phyloP scores from a whole-genome alignment of 2,329 filamentous ascomycete species.

The Diaporthe aspalathi region DNA sequence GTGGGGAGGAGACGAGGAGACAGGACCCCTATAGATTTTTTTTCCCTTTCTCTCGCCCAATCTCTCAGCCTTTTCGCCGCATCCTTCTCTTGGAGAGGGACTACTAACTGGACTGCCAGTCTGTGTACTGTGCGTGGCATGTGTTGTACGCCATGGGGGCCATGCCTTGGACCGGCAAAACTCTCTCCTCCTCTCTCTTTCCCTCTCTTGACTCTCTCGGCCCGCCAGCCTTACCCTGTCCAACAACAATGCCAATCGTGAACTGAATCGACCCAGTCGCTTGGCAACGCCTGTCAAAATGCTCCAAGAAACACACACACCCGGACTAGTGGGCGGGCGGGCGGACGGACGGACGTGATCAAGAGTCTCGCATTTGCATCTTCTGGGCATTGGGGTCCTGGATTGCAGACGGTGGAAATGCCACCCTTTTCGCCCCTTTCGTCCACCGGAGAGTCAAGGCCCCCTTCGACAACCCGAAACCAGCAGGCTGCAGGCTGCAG shows the following conservation, averaged over 20 bases:
- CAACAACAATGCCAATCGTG: constrained; percentile 14
- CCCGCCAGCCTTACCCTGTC: neutral
- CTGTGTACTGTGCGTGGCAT: too few species aligned
- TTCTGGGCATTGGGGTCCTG: neutral
- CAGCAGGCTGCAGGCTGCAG: neutral
- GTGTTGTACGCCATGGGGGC: constrained; percentile 21
- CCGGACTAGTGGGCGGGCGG: neutral
- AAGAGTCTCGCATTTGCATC: neutral
- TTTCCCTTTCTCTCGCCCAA: neutral
- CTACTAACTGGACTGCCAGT: too few species aligned
- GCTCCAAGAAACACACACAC: neutral
- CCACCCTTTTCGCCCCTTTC: neutral
- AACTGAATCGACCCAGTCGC: constrained; percentile 14
- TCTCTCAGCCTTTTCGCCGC: neutral
- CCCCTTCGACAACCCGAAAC: constrained; percentile 1
- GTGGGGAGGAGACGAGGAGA: neutral
- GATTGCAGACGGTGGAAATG: neutral
- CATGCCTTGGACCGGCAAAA: constrained; percentile 2
- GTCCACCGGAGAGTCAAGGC: neutral
- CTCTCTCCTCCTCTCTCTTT: too few species aligned
- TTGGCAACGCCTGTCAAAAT: constrained; percentile 18
- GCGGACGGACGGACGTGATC: neutral
- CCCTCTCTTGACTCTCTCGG: neutral
- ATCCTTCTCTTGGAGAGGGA: too few species aligned
- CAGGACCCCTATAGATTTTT: neutral